Evolutionary conservation across 1,284 basidiomycete genomes (phyloP), one percentile per base, ranked within the genome.

Genomic region (Pyrrhoderma noxium): DNA sequence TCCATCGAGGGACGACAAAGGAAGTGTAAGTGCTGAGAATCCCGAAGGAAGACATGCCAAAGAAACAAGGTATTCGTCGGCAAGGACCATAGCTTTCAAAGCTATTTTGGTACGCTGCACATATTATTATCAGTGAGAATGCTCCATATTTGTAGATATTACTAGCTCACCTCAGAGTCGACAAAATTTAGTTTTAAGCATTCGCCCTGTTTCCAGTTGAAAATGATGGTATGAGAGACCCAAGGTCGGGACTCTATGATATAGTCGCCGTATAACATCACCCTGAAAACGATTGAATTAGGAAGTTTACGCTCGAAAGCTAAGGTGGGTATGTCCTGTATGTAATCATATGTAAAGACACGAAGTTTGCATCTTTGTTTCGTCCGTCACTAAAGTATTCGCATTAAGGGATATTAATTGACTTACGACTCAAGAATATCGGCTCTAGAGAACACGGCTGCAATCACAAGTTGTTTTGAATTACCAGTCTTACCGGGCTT

Each of bases 201-300:
- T 43, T 49, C 38, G 5, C 38, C 38, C 14, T 5, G n/a, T 40
- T 34, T 49, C 48, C 48, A 49, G 9, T 49, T 49, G 14, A 49
- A 40, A 11, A 49, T 40, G n/a, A 49, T 25, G n/a, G 23, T 49
- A 42, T 19, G 38, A 49, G 48, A 39, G n/a, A 11, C 38, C 38
- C 21, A 22, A 5, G n/a, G 38, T 5, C 38, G 38, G 14, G 16
- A 40, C n/a, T 16, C 48, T 19, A 49, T 49, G 25, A 49, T 27
- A 40, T 14, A 42, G 14, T 49, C 48, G 3, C 39, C 39, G 14
- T 27, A 40, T n/a, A 49, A 19, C 48, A 49, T 49, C 39, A 49
- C 42, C n/a, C 48, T 21, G 23, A 49, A 49, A n/a, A 42, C 31
- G 22, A 49, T 41, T 3, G 40, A 19, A 8, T 31, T 31, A 18